phyloP scores from a whole-genome alignment of 1,284 basidiomycete genomes.

The Leccinum huronense region DNA sequence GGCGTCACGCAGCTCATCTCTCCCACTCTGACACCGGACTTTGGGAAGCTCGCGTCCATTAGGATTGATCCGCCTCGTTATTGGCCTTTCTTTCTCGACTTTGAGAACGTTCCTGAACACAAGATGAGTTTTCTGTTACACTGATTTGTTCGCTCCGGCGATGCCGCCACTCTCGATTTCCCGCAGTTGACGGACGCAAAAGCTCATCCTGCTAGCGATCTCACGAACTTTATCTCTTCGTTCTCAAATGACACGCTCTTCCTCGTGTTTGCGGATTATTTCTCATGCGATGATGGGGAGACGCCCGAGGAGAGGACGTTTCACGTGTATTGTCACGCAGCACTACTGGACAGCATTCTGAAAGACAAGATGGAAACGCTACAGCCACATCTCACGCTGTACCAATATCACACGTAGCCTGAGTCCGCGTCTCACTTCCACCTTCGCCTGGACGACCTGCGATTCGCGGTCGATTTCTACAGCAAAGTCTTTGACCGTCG shows the following conservation, averaged over 20 bases:
- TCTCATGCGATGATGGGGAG: conserved; percentile 60
- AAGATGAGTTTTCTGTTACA: conserved; percentile 78
- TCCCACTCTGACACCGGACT: conserved; percentile 88
- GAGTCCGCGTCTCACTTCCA: conserved; percentile 59
- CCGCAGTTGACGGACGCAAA: conserved; percentile 69
- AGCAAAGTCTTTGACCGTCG: conserved; percentile 65
- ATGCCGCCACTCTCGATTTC: conserved; percentile 77
- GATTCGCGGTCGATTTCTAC: conserved; percentile 72
- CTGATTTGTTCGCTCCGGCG: conserved; percentile 80
- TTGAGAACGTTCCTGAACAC: conserved; percentile 66
- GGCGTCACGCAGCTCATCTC: conserved; percentile 78
- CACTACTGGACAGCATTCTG: conserved; percentile 82
- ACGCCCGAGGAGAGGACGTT: conserved; percentile 60
- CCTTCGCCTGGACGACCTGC: conserved; percentile 65
- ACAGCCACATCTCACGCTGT: conserved; percentile 71
- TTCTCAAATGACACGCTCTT: conserved; percentile 79
- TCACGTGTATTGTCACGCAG: conserved; percentile 74
- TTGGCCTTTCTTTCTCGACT: conserved; percentile 87
- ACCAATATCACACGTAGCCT: conserved; percentile 59
- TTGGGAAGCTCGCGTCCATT: conserved; percentile 76
- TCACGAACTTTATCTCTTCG: conserved; percentile 80
- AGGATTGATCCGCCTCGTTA: conserved; percentile 90
- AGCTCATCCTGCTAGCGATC: conserved; percentile 64
- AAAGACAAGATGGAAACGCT: conserved; percentile 84
- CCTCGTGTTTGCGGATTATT: conserved; percentile 73